phyloP scores from a whole-genome alignment of 78 protist species.

The Ministeria vibrans region DNA sequence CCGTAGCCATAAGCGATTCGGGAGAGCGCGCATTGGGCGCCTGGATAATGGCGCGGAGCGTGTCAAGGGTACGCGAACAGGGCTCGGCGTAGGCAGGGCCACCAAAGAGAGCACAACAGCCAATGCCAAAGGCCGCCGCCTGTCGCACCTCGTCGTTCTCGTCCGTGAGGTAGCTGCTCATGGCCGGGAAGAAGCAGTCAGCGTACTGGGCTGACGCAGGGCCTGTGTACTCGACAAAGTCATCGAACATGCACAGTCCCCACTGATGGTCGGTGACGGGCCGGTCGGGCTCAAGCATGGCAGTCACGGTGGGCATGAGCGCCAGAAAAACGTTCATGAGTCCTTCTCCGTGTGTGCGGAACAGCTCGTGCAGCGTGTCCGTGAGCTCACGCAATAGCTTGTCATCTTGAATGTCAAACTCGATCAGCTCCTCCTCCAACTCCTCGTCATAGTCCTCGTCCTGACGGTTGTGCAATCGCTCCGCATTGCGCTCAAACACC shows the following conservation, averaged over 20 bases:
- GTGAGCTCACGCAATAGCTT: not conserved
- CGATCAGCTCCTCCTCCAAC: constrained; percentile 8
- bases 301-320: not conserved
- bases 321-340: not conserved
- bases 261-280: constrained; percentile 30
- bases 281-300: constrained; percentile 5
- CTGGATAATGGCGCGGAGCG: not conserved
- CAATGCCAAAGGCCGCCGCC: constrained; percentile 75
- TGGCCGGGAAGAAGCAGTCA: constrained; percentile 23
- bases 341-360: not conserved
- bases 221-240: constrained; percentile 56
- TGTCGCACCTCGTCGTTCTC: constrained; percentile 47
- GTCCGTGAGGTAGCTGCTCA: not conserved
- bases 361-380: not conserved
- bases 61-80: too few relatives aligned
- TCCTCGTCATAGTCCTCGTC: constrained; percentile 35
- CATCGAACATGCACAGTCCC: constrained; percentile 75
- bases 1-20: constrained; percentile 20
- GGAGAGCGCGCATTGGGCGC: not conserved
- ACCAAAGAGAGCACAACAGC: constrained; percentile 53
- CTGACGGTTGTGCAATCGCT: not conserved
- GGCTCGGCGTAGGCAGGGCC: constrained; percentile 26
- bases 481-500: too few relatives aligned
- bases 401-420: not conserved
- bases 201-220: constrained; percentile 19